These are phyloP conservation scores for Fusarium brachygibbosum DNA, from an alignment of 2,329 filamentous ascomycete genomes.

Conservation along the genomic window DNA sequence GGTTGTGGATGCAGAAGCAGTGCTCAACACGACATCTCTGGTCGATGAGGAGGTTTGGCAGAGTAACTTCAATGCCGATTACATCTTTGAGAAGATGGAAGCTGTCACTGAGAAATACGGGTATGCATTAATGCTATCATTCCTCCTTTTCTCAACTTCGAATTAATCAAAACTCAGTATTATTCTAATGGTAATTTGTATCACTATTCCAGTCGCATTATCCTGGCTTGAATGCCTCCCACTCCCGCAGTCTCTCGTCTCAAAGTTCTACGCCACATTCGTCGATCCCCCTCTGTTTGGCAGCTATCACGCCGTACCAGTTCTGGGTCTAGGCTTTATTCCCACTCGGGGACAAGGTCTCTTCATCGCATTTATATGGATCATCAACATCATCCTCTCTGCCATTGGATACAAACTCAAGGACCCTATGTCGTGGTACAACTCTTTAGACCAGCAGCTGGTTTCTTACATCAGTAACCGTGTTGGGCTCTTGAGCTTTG, in stretches of 20 bases:
- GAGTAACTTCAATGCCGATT: neutral
- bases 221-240: neutral
- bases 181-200: neutral
- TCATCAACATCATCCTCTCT: neutral
- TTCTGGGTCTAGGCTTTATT: neutral
- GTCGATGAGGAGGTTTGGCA: neutral
- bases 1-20: neutral
- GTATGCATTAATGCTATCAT: neutral
- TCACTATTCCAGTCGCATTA: neutral
- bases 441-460: neutral
- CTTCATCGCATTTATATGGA: neutral
- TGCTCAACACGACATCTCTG: neutral
- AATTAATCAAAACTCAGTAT: neutral
- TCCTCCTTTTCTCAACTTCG: no score
- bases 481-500: slow-evolving; percentile 57
- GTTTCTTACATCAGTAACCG: slow-evolving; percentile 49
- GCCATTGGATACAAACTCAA: neutral
- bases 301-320: neutral
- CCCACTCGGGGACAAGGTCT: neutral
- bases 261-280: neutral
- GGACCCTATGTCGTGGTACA: neutral
- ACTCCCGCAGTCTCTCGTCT: neutral
- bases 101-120: neutral
- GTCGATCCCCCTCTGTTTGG: neutral
- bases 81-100: slow-evolving; percentile 4